phyloP scores from a whole-genome alignment of 2,329 filamentous ascomycete species.

The Xylariaceae sp. region DNA sequence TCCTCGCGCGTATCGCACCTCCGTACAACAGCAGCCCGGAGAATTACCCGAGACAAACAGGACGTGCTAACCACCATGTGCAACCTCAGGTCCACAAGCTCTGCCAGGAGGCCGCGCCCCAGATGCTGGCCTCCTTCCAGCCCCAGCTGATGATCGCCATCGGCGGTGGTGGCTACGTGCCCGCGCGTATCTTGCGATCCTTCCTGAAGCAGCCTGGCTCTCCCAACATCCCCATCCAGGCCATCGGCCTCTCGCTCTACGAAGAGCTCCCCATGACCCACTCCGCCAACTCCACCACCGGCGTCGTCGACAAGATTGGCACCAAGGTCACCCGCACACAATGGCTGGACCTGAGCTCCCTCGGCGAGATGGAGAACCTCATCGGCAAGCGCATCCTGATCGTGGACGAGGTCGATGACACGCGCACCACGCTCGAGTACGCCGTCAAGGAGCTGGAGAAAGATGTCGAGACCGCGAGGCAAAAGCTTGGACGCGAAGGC shows the following conservation, averaged over 20 bases:
- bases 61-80: constrained; percentile 8
- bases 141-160: constrained; percentile 98
- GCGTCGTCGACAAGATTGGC: constrained; percentile 69
- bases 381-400: constrained; percentile 80
- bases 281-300: constrained; percentile 43
- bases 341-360: constrained; percentile 80
- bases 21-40: no score
- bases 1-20: no score
- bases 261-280: constrained; percentile 65
- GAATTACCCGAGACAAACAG: background rate
- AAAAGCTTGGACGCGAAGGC: constrained; percentile 62
- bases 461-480: constrained; percentile 79
- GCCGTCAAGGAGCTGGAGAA: constrained; percentile 77
- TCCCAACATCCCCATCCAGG: constrained; percentile 98
- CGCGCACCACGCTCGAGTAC: constrained; percentile 75
- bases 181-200: constrained; percentile 91
- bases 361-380: constrained; percentile 69
- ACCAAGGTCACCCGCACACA: constrained; percentile 96
- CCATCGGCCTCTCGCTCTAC: constrained; percentile 96
- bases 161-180: constrained; percentile 94
- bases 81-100: constrained; percentile 82
- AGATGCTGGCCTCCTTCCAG: constrained; percentile 79
- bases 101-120: constrained; percentile 78
- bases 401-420: constrained; percentile 84
- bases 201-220: constrained; percentile 87